These are phyloP conservation scores for Azolla pinnata DNA, from an alignment of 75 land plant species.

Conservation along the genomic window DNA sequence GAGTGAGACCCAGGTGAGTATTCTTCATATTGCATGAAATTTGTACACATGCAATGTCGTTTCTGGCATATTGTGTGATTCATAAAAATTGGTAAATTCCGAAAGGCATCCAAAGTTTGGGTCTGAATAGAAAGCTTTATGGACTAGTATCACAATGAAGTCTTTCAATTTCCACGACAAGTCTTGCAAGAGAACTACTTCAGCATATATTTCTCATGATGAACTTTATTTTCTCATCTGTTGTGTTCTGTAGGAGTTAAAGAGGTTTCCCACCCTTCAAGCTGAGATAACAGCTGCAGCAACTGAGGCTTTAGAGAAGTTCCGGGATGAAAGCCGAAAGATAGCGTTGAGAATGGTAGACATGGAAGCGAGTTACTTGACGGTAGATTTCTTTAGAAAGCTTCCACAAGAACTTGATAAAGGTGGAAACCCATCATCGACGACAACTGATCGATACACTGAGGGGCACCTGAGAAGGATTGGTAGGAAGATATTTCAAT, in stretches of 20 bases:
- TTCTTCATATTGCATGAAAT: background rate
- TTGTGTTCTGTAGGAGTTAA: too few relatives aligned
- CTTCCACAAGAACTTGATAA: constrained; percentile 66
- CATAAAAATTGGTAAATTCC: background rate
- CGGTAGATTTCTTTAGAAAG: constrained; percentile 75
- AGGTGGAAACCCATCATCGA: constrained; percentile 48
- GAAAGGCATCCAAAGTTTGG: background rate
- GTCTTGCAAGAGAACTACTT: too few relatives aligned
- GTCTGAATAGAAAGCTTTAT: background rate
- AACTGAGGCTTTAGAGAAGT: constrained; percentile 49
- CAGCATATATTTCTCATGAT: too few relatives aligned
- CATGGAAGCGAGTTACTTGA: constrained; percentile 69
- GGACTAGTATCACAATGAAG: too few relatives aligned
- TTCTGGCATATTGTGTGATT: too few relatives aligned
- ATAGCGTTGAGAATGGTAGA: constrained; percentile 60
- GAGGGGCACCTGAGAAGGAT: constrained; percentile 81
- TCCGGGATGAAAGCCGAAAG: constrained; percentile 61
- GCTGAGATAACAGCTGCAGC: constrained; percentile 61
- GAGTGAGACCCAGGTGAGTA: constrained; percentile 47
- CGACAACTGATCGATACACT: constrained; percentile 63
- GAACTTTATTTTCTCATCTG: too few relatives aligned
- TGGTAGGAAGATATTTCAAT: constrained; percentile 58
- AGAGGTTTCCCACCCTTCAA: constrained; percentile 58
- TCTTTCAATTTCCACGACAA: too few relatives aligned
- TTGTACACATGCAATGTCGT: background rate